Base-by-base conservation (phyloP, 169 alveolate species). In the Plasmodium cynomolgi region DNA sequence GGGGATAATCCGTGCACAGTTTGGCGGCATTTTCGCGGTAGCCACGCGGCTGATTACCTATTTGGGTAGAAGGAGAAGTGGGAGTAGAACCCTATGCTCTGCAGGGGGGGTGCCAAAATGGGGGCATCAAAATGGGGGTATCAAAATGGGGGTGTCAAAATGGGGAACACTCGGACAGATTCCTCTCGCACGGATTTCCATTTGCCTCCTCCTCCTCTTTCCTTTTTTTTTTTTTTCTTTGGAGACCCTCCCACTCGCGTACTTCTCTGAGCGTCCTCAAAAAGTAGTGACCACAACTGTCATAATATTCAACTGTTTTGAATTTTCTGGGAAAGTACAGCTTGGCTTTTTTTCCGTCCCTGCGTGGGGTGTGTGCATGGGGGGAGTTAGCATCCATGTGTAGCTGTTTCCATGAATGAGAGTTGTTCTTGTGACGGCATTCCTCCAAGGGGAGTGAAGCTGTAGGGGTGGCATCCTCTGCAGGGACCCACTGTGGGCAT, bases 51-150 rank as follows among this genome's bases (percentile, higher is more conserved):
- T 31, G 58, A 13, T 72, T 73, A 85, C 93, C 93, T 74, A 56
- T 74, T 85, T 58, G 79, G 39, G 56, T 85, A 85, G 62, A 85
- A 85, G 8, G 62, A 74, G 85, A 85, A 85, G 80, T 33, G 83
- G 29, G 84, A 73, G 81, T 85, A 85, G 44, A 85, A 85, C 7
- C 93, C 93, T 85, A 85, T 85, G 58, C 54, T 74, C 93, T 85
- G 29, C 41, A 80, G 39, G 39, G 54, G 41, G 20, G 72, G 33
- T n/a, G n/a, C n/a, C n/a, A 83, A 83, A 83, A 54, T 54, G 81
- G 37, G 54, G 62, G n/a, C n/a, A n/a, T n/a, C n/a, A n/a, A n/a
- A n/a, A n/a, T n/a, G n/a, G n/a, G n/a, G n/a, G n/a, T n/a, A n/a
- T n/a, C n/a, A n/a, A n/a, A n/a, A n/a, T n/a, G 26, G 26, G 29